Percentiles rank a stretch among this genome's conserved stretches.
These are phyloP conservation scores for Vigna unguiculata DNA, from an alignment of 306 rosid genomes.

Conservation along the genomic window DNA sequence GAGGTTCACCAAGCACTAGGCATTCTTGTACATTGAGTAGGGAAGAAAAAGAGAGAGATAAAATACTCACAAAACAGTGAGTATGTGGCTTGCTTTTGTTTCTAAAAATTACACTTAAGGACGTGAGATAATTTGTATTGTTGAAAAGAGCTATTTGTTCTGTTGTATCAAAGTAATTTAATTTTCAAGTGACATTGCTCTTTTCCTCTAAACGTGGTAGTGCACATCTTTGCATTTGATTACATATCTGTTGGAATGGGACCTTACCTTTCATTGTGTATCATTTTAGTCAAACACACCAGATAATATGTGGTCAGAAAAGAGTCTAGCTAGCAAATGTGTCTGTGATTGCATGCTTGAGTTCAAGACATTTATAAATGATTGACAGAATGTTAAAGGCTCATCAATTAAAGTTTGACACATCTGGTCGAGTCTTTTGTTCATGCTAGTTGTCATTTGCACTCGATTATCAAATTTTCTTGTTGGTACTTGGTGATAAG, in stretches of 20 bases:
- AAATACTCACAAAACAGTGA: conserved; percentile 47
- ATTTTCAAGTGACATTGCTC: neutral
- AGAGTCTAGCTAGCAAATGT: conserved; percentile 7
- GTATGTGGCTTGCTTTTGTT: conserved; percentile 45
- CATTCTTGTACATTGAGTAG: conserved; percentile 43
- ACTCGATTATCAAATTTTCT: neutral
- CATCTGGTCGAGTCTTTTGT: neutral
- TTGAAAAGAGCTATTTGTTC: conserved; percentile 40
- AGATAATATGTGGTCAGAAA: conserved; percentile 8
- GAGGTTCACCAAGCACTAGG: conserved; percentile 75
- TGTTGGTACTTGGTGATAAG: neutral
- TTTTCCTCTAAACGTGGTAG: neutral
- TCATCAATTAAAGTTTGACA: neutral
- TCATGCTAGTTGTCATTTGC: neutral
- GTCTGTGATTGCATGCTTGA: conserved; percentile 8
- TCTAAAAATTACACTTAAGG: conserved; percentile 23
- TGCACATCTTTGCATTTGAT: conserved; percentile 2
- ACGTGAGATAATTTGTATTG: conserved; percentile 32
- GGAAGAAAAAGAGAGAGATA: conserved; percentile 12
- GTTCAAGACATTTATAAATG: neutral
- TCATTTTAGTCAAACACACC: neutral
- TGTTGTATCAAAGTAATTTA: conserved; percentile 46
- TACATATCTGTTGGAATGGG: conserved; percentile 4
- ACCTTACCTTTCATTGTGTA: neutral
- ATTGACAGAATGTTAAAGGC: neutral